Evolutionary conservation across 2,329 filamentous ascomycete species (phyloP).

Genomic region (Colletotrichum navitas): DNA sequence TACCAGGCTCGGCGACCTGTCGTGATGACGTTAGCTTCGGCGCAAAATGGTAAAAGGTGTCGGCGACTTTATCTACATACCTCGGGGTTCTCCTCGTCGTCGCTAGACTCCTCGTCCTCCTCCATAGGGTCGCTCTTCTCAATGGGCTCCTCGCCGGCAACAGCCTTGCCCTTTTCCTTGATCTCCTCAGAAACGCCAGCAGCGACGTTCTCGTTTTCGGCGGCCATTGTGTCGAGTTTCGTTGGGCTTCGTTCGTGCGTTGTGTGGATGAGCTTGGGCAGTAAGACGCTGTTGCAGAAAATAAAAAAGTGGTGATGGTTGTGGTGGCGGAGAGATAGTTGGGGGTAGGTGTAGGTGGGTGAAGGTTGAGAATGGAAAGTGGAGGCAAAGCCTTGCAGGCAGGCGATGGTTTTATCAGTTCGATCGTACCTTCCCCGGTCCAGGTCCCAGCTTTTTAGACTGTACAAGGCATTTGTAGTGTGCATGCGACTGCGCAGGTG

Average conservation of each 20-base stretch:
- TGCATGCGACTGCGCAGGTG: constrained; percentile 18
- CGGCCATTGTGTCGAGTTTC: constrained; percentile 58
- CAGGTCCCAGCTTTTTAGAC: constrained; percentile 38
- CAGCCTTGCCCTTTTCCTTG: constrained; percentile 92
- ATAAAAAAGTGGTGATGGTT: background rate
- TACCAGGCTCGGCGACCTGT: constrained; percentile 46
- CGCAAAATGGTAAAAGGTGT: background rate
- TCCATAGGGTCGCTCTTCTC: constrained; percentile 76
- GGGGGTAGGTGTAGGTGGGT: constrained; percentile 31
- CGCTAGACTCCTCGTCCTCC: constrained; percentile 80
- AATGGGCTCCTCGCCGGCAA: constrained; percentile 62
- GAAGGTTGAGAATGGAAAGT: constrained; percentile 25
- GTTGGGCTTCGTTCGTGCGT: constrained; percentile 24
- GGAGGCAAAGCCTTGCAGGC: constrained; percentile 33
- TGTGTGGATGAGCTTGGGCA: constrained; percentile 32
- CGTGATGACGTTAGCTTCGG: constrained; percentile 32
- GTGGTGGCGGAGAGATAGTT: constrained; percentile 17
- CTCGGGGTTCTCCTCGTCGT: constrained; percentile 72
- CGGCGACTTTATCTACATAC: constrained; percentile 55
- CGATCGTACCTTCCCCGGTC: constrained; percentile 39
- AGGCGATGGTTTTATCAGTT: constrained; percentile 36
- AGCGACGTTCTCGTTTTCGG: constrained; percentile 61
- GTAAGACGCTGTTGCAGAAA: constrained; percentile 11
- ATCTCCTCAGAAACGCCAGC: constrained; percentile 61
- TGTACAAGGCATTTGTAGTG: constrained; percentile 23